These are phyloP conservation scores for Amniculicola lignicola DNA, from an alignment of 495 filamentous ascomycete genomes.

Conservation along the genomic window DNA sequence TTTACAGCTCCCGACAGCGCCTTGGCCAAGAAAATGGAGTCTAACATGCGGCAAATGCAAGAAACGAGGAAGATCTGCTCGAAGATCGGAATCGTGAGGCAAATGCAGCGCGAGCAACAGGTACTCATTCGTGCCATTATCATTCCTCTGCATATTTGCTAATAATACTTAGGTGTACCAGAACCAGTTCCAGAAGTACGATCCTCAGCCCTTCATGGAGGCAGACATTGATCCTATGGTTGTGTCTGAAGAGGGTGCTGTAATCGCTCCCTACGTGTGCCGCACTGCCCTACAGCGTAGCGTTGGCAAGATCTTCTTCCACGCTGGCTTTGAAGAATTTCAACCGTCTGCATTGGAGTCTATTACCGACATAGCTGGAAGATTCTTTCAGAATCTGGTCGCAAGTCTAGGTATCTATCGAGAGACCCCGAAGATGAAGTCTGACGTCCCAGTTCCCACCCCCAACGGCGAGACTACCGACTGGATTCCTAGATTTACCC, in stretches of 20 bases:
- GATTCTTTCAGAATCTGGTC: constrained; percentile 83
- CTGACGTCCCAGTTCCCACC: constrained; percentile 49
- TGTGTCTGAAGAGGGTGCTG: constrained; percentile 78
- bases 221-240: constrained; percentile 80
- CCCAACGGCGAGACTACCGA: constrained; percentile 35
- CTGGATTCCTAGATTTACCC: constrained; percentile 66
- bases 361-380: constrained; percentile 82
- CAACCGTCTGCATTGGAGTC: constrained; percentile 91
- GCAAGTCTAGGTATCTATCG: constrained; percentile 74
- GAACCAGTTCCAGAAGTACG: constrained; percentile 97
- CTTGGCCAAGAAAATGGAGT: constrained; percentile 75
- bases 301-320: constrained; percentile 91
- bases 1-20: constrained; percentile 76
- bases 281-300: constrained; percentile 82
- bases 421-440: constrained; percentile 65
- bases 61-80: constrained; percentile 93
- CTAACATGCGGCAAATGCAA: constrained; percentile 93
- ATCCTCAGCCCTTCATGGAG: constrained; percentile 86
- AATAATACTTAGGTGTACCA: constrained; percentile 74
- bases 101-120: constrained; percentile 98
- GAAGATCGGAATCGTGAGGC: constrained; percentile 95
- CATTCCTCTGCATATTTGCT: background rate
- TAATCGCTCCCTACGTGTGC: constrained; percentile 76
- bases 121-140: too few relatives aligned
- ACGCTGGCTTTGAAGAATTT: constrained; percentile 95